Evolutionary conservation across 306 rosid species (phyloP), one percentile per base, ranked within the genome.

Genomic region (Acmispon strigosus): DNA sequence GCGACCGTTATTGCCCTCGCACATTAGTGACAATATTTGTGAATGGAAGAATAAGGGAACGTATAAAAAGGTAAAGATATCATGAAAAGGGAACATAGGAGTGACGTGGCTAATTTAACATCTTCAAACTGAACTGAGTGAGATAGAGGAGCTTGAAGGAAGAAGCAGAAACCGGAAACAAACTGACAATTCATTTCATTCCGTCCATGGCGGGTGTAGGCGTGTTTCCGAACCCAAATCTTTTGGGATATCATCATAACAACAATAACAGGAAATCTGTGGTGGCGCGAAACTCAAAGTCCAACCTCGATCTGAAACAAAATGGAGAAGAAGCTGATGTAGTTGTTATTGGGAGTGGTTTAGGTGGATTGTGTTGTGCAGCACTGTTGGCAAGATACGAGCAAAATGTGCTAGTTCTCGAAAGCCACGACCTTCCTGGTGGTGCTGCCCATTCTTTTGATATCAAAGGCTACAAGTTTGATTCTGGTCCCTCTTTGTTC

Each of bases 391-490:
- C 97, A 15, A 77, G 97, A 77, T 93, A 93, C 65, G 74, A 79
- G 72, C 70, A 90, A 68, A 91, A 93, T 69, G 98, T 93, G 62
- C 56, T 93, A 7, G 89, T 93, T 11, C 17, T 93, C 34, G 98
- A 93, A 80, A 90, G 97, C 76, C 96, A 93, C 48, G 94, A 93
- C 70, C 66, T 64, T 10, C 84, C 98, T 3, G 98, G 96, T 0
- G 96, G 98, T 18, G 98, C 96, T 53, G 98, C 98, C 29, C 98
- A 90, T 70, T 90, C 96, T 9, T 93, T 90, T 53, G 76, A 85
- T 45, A 66, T 88, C 56, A 87, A 84, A 72, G 96, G 96, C 57
- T 93, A 79, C 75, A 86, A 87, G 15, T 88, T 93, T 66, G 97
- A 93, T 84, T 93, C 97, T 1, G 97, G 96, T 4, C 97, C 98